A percentile compares a stretch with the other conserved stretches of the same genome.
Evolutionary conservation across 2,329 filamentous ascomycete genomes (phyloP).

Genomic region (Apiospora phragmitis): DNA sequence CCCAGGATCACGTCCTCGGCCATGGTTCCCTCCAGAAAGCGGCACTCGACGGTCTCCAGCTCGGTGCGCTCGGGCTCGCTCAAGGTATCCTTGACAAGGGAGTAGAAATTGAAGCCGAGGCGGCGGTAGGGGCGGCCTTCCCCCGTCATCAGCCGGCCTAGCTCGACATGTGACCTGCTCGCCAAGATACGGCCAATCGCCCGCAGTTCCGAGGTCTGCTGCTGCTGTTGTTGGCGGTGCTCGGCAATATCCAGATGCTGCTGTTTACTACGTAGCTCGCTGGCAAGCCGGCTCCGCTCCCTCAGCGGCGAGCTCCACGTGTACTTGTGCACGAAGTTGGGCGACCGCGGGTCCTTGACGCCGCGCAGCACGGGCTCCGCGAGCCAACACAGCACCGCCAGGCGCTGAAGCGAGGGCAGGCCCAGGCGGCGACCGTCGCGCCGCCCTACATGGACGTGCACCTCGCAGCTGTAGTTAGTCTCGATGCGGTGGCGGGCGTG

Average conservation of each 20-base stretch:
- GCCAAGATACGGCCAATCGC: constrained; percentile 32
- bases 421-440: constrained; percentile 32
- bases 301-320: constrained; percentile 39
- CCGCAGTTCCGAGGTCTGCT: background rate
- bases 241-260: background rate
- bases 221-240: background rate
- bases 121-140: constrained; percentile 32
- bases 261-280: constrained; percentile 10
- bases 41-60: constrained; percentile 39
- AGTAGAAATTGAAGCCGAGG: constrained; percentile 43
- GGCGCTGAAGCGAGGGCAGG: constrained; percentile 34
- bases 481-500: constrained; percentile 25
- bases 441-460: constrained; percentile 41
- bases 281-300: constrained; percentile 33
- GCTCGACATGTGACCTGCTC: constrained; percentile 26
- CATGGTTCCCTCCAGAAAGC: constrained; percentile 39
- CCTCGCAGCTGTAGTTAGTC: constrained; percentile 39
- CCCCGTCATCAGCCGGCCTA: constrained; percentile 38
- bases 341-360: constrained; percentile 37
- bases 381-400: constrained; percentile 38
- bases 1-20: constrained; percentile 28
- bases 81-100: constrained; percentile 32
- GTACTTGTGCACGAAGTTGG: constrained; percentile 37
- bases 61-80: constrained; percentile 34
- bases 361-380: constrained; percentile 36